These are phyloP conservation scores for Trichoderma koningii DNA, from an alignment of 2,329 filamentous ascomycete genomes.

Conservation along the genomic window DNA sequence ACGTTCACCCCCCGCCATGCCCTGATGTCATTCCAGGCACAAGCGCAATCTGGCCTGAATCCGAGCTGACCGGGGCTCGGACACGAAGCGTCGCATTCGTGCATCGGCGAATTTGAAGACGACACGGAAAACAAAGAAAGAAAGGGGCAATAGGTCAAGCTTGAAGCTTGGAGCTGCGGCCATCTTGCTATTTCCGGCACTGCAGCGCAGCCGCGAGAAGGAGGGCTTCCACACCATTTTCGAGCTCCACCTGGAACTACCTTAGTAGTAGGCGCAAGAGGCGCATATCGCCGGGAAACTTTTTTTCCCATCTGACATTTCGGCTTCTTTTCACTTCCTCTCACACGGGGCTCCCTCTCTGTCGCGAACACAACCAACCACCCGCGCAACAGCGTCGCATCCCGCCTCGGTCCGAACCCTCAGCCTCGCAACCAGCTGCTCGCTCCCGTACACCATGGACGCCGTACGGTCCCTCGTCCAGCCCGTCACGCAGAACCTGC, in stretches of 20 bases:
- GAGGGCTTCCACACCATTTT: not conserved
- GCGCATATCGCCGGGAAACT: not conserved
- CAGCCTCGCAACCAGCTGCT: slow-evolving; percentile 3
- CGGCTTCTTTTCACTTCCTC: not conserved
- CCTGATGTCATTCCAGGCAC: slow-evolving; percentile 28
- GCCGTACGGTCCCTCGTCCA: slow-evolving; percentile 61
- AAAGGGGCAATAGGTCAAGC: not conserved
- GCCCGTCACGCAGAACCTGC: slow-evolving; percentile 73
- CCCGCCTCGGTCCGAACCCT: not conserved
- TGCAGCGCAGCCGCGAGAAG: not conserved
- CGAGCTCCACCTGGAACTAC: not conserved
- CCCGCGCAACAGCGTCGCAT: not conserved
- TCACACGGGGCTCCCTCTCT: not conserved
- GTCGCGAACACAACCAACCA: not conserved
- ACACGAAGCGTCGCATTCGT: slow-evolving; percentile 15
- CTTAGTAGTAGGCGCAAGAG: not conserved
- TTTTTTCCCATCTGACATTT: not conserved
- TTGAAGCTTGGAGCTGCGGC: not conserved
- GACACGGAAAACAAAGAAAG: not conserved
- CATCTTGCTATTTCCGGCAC: not conserved
- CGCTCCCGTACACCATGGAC: slow-evolving; percentile 53
- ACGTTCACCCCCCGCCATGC: not conserved
- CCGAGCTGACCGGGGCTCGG: slow-evolving; percentile 24
- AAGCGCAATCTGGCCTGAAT: slow-evolving; percentile 29
- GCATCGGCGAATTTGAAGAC: not conserved